Base-by-base conservation (phyloP, 139 green algal species). In the Micromonas pusilla region DNA sequence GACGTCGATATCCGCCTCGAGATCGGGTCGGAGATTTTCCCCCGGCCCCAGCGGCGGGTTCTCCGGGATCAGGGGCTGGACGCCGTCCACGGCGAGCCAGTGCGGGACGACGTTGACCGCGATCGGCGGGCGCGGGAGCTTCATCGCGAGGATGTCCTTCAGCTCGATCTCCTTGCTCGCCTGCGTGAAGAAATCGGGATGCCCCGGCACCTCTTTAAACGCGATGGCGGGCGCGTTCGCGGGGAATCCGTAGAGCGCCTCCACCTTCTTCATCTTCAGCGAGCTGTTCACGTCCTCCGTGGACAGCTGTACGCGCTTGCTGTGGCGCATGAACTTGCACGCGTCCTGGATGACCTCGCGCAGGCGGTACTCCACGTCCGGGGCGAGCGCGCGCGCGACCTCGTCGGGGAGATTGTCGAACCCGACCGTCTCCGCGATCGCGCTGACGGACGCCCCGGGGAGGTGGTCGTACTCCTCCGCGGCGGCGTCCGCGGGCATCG, bases 261-360 rank as follows among this genome's bases (percentile, higher is more conserved):
- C 72, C 21, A 39, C 67, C 52, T 85, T 91, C 84, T 75, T 66
- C 28, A 52, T 26, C 26, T 73, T 21, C 13, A 64, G 28, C 30
- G 75, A 34, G 1, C 28, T 25, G 60, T 73, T 80, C 19, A 78
- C 30, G 38, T 80, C 68, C 37, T 91, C 85, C 1, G 86, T 88
- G 37, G 83, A 91, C 0, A 98, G 82, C 52, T 81, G 84, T 1
- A 77, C 85, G 4, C 93, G 85, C 80, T 90, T 93, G n/a, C 83
- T 80, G 77, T 96, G 92, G 26, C 88, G 84, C 54, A 90, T 87
- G 66, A 96, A 93, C 81, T 97, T 98, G 30, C 85, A 45, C 0
- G 91, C 92, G 52, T 98, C 93, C 89, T 97, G 93, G 26, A 97
- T 88, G 32, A 97, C 84, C 72, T 97, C 92, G 2, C 93, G 86